These are phyloP conservation scores for Aspergillus fijiensis DNA, from an alignment of 2,329 filamentous ascomycete genomes.

Conservation along the genomic window DNA sequence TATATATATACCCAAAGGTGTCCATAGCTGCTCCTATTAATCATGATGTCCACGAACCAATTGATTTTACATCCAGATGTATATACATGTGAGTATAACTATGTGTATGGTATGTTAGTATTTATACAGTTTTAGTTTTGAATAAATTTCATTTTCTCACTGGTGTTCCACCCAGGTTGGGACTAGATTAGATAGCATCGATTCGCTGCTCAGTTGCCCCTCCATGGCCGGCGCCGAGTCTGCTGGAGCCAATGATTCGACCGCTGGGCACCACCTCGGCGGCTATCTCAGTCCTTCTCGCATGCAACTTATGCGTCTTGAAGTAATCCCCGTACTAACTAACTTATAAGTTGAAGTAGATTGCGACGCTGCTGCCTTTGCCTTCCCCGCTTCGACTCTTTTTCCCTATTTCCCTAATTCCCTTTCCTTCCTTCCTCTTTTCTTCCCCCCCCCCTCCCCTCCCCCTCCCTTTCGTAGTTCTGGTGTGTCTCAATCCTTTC, in stretches of 20 bases:
- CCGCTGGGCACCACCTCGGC: conserved; percentile 15
- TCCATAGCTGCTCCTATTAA: not conserved
- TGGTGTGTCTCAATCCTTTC: not conserved
- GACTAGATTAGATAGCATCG: not conserved
- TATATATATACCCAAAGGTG: not conserved
- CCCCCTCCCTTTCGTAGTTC: not conserved
- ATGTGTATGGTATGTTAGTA: too few species aligned
- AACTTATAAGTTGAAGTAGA: not conserved
- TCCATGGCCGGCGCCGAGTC: conserved; percentile 7
- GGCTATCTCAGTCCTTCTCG: conserved; percentile 11
- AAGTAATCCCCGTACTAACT: too few species aligned
- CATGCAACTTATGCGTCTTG: not conserved
- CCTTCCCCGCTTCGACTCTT: not conserved
- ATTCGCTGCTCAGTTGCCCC: conserved; percentile 15
- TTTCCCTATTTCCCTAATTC: not conserved
- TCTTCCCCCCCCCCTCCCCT: not conserved
- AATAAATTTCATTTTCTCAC: not conserved
- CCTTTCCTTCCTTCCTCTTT: not conserved
- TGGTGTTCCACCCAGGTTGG: too few species aligned
- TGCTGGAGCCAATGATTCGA: conserved; percentile 18
- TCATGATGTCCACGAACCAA: not conserved
- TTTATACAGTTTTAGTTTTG: too few species aligned
- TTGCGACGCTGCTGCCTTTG: conserved; percentile 10
- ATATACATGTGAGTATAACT: too few species aligned
- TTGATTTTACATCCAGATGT: not conserved